These are phyloP conservation scores for Fusarium sp. DNA, from an alignment of 2,329 filamentous ascomycete genomes.

Conservation along the genomic window DNA sequence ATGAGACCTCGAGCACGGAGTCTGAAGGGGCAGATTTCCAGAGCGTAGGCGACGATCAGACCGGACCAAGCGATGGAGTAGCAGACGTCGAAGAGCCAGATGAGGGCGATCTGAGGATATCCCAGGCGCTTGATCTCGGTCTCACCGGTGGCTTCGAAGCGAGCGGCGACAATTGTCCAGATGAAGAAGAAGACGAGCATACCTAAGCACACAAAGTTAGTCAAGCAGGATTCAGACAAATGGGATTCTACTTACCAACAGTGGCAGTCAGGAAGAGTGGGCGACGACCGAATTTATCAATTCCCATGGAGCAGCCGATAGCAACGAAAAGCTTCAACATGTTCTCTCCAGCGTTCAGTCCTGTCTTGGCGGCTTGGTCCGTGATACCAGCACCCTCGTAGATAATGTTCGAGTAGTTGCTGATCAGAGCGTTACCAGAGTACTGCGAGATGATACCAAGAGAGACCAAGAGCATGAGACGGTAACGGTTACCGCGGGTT, in stretches of 20 bases:
- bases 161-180: conserved; percentile 21
- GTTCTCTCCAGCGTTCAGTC: conserved; percentile 24
- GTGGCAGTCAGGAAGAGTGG: conserved; percentile 64
- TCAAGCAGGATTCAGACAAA: no score
- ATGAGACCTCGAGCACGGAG: conserved; percentile 69
- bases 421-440: conserved; percentile 73
- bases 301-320: conserved; percentile 19
- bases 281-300: conserved; percentile 57
- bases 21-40: conserved; percentile 70
- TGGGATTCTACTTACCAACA: no score
- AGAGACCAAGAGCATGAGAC: conserved; percentile 69
- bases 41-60: conserved; percentile 66
- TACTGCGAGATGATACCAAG: conserved; percentile 76
- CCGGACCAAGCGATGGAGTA: conserved; percentile 71
- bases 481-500: conserved; percentile 73
- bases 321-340: conserved; percentile 26
- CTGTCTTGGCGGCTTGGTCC: conserved; percentile 62
- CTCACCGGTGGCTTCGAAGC: conserved; percentile 13
- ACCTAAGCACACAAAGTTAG: conserved; percentile 43
- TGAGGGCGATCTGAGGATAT: conserved; percentile 67
- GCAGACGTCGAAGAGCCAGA: conserved; percentile 69
- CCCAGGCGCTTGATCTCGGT: conserved; percentile 52
- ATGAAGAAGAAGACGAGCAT: conserved; percentile 50
- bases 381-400: conserved; percentile 71
- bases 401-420: conserved; percentile 73